These are phyloP conservation scores for Crucihimalaya himalaica DNA, from an alignment of 345 rosid species.

Conservation along the genomic window DNA sequence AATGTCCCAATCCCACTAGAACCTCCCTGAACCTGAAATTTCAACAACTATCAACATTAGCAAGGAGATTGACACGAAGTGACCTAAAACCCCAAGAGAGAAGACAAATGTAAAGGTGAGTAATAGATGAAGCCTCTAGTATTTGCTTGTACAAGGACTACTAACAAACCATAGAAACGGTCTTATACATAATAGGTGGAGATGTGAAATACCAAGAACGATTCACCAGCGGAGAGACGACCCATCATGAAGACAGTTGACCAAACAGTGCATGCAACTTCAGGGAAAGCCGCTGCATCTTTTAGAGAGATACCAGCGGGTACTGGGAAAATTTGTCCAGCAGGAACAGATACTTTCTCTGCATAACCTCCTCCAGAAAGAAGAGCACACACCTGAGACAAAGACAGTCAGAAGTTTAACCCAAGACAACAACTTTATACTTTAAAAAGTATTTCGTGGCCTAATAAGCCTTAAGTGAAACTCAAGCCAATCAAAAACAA, in stretches of 20 bases:
- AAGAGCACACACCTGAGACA: slow-evolving; percentile 78
- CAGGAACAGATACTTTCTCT: slow-evolving; percentile 78
- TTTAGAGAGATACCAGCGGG: slow-evolving; percentile 59
- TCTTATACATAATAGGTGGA: background rate
- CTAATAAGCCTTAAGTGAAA: background rate
- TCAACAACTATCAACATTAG: slow-evolving; percentile 16
- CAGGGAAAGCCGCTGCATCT: slow-evolving; percentile 77
- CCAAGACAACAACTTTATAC: slow-evolving; percentile 4
- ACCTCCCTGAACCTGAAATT: slow-evolving; percentile 83
- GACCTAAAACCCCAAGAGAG: background rate
- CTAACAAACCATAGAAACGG: background rate
- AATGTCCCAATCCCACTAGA: slow-evolving; percentile 94
- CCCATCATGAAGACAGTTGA: slow-evolving; percentile 86
- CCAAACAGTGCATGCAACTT: slow-evolving; percentile 94
- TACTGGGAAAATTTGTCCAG: slow-evolving; percentile 65
- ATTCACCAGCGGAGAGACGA: slow-evolving; percentile 61
- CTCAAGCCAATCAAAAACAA: background rate
- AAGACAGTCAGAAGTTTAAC: background rate
- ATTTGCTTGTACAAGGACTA: background rate
- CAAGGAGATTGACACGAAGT: background rate
- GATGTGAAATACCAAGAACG: slow-evolving; percentile 55
- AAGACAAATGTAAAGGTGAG: background rate
- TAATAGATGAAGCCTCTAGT: background rate
- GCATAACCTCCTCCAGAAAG: slow-evolving; percentile 89
- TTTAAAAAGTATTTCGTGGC: background rate